Conservation (phyloP, 2,329 filamentous ascomycete genomes). For the Aspergillus tubingensis region DNA sequence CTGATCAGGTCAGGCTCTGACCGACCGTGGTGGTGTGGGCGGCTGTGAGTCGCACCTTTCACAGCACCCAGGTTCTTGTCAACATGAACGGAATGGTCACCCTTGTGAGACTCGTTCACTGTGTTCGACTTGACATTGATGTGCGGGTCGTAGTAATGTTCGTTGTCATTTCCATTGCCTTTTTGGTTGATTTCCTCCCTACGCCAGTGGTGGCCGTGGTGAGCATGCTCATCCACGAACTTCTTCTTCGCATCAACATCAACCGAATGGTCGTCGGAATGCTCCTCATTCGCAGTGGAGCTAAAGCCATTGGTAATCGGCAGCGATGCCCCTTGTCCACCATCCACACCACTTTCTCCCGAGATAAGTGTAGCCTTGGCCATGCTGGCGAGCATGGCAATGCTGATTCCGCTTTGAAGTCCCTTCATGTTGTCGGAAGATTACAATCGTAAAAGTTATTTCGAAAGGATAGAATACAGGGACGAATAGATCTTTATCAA, state of each 20-base stretch:
- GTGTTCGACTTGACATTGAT: not conserved
- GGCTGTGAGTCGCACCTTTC: not conserved
- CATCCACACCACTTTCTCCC: slow-evolving; percentile 24
- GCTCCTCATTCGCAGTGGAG: not conserved
- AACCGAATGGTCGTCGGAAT: slow-evolving; percentile 9
- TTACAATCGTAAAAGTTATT: not conserved
- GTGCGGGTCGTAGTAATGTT: not conserved
- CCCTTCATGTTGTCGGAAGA: slow-evolving; percentile 35
- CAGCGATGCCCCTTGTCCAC: slow-evolving; percentile 17
- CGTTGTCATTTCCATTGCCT: not conserved
- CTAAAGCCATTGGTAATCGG: slow-evolving; percentile 10
- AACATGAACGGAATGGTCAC: slow-evolving; percentile 9
- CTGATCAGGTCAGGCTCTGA: slow-evolving; percentile 10
- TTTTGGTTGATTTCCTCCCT: not conserved
- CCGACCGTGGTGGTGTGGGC: slow-evolving; percentile 14
- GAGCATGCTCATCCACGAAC: not conserved
- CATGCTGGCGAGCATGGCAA: slow-evolving; percentile 24
- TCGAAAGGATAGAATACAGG: slow-evolving; percentile 7
- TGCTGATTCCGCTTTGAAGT: slow-evolving; percentile 36
- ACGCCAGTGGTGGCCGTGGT: not conserved
- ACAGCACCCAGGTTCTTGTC: not conserved
- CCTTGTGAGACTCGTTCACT: not conserved
- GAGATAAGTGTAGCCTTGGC: slow-evolving; percentile 18
- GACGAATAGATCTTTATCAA: slow-evolving; percentile 10
- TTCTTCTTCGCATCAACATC: not conserved